phyloP scores from a whole-genome alignment of 2,329 filamentous ascomycete genomes.

The Rhexocercosporidium sp. region DNA sequence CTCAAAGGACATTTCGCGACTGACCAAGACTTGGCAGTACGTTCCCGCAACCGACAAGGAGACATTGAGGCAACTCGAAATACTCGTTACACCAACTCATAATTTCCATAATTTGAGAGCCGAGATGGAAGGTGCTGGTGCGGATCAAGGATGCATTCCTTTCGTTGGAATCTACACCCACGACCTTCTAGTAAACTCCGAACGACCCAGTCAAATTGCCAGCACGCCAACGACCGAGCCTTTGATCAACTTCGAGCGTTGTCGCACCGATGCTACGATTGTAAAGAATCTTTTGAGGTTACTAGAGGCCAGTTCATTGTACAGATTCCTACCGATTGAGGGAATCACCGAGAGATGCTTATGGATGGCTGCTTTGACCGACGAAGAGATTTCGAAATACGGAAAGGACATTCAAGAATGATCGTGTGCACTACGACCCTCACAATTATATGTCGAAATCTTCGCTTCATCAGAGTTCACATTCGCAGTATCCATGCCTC shows the following conservation, averaged over 20 bases:
- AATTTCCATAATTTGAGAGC: conserved; percentile 79
- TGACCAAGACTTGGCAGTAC: conserved; percentile 73
- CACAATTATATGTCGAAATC: conserved; percentile 11
- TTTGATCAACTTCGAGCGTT: conserved; percentile 83
- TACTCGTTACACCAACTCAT: conserved; percentile 74
- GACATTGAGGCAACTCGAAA: conserved; percentile 71
- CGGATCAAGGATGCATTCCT: conserved; percentile 77
- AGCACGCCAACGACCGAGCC: conserved; percentile 69
- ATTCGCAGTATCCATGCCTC: neutral
- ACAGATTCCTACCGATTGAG: conserved; percentile 75
- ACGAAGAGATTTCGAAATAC: conserved; percentile 70
- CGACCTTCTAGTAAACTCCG: conserved; percentile 80
- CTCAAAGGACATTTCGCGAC: conserved; percentile 71
- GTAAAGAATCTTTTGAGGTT: conserved; percentile 80
- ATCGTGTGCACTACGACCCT: conserved; percentile 13
- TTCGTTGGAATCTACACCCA: conserved; percentile 86
- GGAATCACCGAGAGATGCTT: conserved; percentile 80
- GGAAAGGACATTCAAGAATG: conserved; percentile 41
- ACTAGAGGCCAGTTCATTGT: conserved; percentile 79
- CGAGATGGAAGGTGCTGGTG: conserved; percentile 74
- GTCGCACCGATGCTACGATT: conserved; percentile 74
- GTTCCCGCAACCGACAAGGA: conserved; percentile 69
- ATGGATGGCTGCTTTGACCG: conserved; percentile 80
- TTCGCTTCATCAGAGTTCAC: neutral
- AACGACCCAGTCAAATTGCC: conserved; percentile 76